Evolutionary conservation across 768 basidiomycete species (phyloP).

Genomic region (Leccinellum luteum): DNA sequence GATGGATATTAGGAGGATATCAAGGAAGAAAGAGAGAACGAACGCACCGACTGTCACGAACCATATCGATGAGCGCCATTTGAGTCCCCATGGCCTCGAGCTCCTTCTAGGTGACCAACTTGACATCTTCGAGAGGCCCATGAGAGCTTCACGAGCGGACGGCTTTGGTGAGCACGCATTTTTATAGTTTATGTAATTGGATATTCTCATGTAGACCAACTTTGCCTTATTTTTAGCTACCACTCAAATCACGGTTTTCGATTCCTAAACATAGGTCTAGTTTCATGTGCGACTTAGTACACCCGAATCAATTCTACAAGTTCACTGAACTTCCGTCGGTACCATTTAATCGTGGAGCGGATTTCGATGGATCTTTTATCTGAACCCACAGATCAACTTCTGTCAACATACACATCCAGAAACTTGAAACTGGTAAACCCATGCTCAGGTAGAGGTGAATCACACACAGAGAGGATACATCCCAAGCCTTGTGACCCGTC

Average conservation of each 20-base stretch:
- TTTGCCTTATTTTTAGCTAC: not conserved
- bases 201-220: not conserved
- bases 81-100: conserved; percentile 41
- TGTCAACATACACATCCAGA: not conserved
- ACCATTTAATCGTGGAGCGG: not conserved
- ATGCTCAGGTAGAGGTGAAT: too few species aligned
- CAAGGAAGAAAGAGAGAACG: not conserved
- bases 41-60: conserved; percentile 47
- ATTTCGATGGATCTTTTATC: too few species aligned
- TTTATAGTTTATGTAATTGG: conserved; percentile 3
- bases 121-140: conserved; percentile 6
- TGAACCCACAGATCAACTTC: not conserved
- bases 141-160: not conserved
- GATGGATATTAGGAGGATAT: not conserved
- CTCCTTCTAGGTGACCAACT: not conserved
- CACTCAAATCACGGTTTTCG: not conserved
- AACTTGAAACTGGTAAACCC: not conserved
- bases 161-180: not conserved
- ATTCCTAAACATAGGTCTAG: too few species aligned
- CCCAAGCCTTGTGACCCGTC: conserved; percentile 39
- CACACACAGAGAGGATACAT: too few species aligned
- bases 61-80: conserved; percentile 59
- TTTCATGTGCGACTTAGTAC: too few species aligned
- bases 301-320: too few species aligned
- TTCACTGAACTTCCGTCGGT: too few species aligned